Evolutionary conservation across 495 filamentous ascomycete species (phyloP).

Genomic region (Talaromyces wortmannii): DNA sequence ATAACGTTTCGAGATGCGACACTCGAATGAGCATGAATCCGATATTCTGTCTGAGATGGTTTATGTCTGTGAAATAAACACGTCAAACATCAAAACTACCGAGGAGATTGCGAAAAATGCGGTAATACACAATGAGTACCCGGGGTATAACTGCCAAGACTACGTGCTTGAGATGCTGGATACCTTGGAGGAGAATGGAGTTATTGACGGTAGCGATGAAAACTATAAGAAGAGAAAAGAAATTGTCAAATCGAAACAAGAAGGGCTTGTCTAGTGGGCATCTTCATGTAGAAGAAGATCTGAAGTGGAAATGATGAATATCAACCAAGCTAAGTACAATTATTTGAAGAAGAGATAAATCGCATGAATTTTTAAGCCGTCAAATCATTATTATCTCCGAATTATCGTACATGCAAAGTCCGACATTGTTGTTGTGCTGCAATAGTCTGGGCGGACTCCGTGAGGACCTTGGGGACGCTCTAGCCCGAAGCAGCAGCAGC

Average conservation of each 20-base stretch:
- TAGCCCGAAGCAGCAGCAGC: neutral
- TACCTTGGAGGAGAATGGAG: conserved; percentile 10
- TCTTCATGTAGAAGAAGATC: neutral
- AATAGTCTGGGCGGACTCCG: neutral
- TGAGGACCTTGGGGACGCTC: neutral
- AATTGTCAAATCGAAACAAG: neutral
- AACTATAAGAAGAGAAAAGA: neutral
- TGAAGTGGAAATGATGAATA: neutral
- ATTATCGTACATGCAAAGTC: neutral
- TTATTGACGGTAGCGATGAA: conserved; percentile 8
- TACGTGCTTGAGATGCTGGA: conserved; percentile 20
- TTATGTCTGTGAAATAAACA: neutral
- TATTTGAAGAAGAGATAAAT: too few species aligned
- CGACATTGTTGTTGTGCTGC: neutral
- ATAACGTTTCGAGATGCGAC: conserved; percentile 2
- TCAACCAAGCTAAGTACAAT: too few species aligned
- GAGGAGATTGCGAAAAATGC: neutral
- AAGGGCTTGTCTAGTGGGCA: neutral
- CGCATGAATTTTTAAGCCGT: too few species aligned
- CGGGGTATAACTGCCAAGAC: conserved; percentile 16
- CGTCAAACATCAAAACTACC: neutral
- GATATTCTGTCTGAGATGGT: neutral
- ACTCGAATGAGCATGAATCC: neutral
- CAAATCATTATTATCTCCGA: neutral
- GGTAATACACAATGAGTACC: conserved; percentile 4